A percentile compares a stretch with the other conserved stretches of the same genome.
Evolutionary conservation across 345 rosid genomes (phyloP).

Genomic region (Pistacia atlantica): DNA sequence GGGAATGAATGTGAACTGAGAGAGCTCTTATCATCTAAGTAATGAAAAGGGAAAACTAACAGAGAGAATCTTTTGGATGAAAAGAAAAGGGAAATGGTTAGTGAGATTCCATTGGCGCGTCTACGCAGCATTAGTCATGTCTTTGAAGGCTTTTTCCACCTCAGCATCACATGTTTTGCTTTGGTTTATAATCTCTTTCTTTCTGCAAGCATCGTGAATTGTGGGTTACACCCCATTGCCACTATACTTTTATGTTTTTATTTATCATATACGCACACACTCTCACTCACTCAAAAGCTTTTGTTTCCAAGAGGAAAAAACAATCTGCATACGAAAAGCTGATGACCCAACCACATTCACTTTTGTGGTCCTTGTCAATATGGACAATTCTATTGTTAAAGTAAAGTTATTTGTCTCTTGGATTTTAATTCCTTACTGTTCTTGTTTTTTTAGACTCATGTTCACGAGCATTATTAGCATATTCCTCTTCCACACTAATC

Average conservation of each 20-base stretch:
- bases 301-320: not conserved
- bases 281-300: not conserved
- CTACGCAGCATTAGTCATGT: not conserved
- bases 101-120: conserved; percentile 3
- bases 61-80: conserved; percentile 5
- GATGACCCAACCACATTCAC: not conserved
- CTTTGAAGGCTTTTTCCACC: conserved; percentile 13
- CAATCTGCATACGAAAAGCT: not conserved
- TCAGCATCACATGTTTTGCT: conserved; percentile 32
- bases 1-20: not conserved
- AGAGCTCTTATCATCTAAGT: not conserved
- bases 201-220: conserved; percentile 12
- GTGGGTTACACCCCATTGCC: conserved; percentile 37
- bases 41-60: no score
- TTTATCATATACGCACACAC: not conserved
- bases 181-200: conserved; percentile 8
- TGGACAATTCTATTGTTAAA: not conserved
- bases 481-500: not conserved
- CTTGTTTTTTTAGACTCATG: not conserved
- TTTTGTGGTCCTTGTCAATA: conserved; percentile 16
- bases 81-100: not conserved
- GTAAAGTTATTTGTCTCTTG: no score
- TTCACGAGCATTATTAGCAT: not conserved
- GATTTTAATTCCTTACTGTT: not conserved
- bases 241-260: conserved; percentile 3